Conservation (phyloP, 371 early-diverging fungal genomes). For the Rhizopus sp. region DNA sequence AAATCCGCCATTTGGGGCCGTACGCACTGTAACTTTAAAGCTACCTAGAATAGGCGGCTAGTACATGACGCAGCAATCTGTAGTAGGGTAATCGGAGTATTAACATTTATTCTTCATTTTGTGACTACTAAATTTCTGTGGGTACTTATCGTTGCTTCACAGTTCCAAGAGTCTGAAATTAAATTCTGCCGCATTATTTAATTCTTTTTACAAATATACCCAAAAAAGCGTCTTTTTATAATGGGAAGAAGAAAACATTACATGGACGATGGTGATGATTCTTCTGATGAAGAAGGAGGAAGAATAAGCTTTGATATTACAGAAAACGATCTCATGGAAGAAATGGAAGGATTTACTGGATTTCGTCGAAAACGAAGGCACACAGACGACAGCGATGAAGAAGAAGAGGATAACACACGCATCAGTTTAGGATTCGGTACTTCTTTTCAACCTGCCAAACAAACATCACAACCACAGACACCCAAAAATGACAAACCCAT, state of each 20-base stretch:
- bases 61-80: too few species aligned
- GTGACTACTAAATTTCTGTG: too few species aligned
- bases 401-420: conserved; percentile 28
- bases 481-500: conserved; percentile 3
- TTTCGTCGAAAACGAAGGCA: conserved; percentile 20
- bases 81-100: too few species aligned
- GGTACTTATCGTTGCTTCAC: too few species aligned
- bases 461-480: conserved; percentile 5
- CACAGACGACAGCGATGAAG: conserved; percentile 38
- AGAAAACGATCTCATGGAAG: conserved; percentile 44
- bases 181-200: too few species aligned
- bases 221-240: too few species aligned
- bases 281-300: conserved; percentile 51
- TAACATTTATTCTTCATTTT: too few species aligned
- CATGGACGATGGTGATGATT: conserved; percentile 50
- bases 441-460: conserved; percentile 17
- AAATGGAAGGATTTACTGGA: conserved; percentile 45
- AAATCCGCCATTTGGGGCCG: too few species aligned
- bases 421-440: conserved; percentile 10
- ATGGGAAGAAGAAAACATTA: conserved; percentile 47
- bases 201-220: too few species aligned
- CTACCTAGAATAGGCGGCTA: too few species aligned
- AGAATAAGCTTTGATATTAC: conserved; percentile 44
- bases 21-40: too few species aligned
- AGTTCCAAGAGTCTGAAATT: too few species aligned